Evolutionary conservation across 345 rosid species (phyloP), one percentile per base, ranked within the genome.

Genomic region (Aquilaria yunnanensis): DNA sequence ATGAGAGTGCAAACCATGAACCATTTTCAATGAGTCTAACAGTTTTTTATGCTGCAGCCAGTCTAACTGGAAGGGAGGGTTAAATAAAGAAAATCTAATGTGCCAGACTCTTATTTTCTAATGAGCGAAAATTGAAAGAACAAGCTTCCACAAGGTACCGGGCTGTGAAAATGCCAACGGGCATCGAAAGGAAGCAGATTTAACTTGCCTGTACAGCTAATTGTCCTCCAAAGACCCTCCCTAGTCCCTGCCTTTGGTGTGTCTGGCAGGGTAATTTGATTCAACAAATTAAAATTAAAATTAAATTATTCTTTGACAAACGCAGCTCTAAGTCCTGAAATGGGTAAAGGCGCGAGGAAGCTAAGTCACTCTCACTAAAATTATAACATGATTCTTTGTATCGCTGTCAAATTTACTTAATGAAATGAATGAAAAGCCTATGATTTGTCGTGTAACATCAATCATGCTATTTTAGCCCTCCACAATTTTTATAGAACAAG

Each of bases 1-100:
- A 77, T 85, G 88, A 63, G 81, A 79, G 69, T 94, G 99, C 73
- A 90, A 75, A 75, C 97, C 86, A 70, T 94, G 99, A 60, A 88
- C 93, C 72, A 80, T 64, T 78, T 94, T 94, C 51, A 85, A 87
- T 72, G 85, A 85, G 69, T 94, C 99, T n/a, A 69, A 90, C 96
- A 65, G 97, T 94, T 83, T 94, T 94, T 61, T 88, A 90, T 34
- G 97, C 97, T 14, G 97, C 96, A 71, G 98, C 98, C 65, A 90
- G 78, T 60, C 43, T 5, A 37, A 37, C 8, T 37, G 5, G 43
- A 37, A 37, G 43, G 8, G 43, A 37, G 8, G 43, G 1, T 5
- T 3, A 37, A 37, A 37, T 5, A 37, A 37, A 37, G 23, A 23
- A 37, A 37, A 37, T 37, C 43, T 5, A 37, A 9, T 5, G 43